A percentile compares a stretch with the other conserved stretches of the same genome.
These are phyloP conservation scores for Crithidia thermophila DNA, from an alignment of 208 protist species.

Conservation along the genomic window DNA sequence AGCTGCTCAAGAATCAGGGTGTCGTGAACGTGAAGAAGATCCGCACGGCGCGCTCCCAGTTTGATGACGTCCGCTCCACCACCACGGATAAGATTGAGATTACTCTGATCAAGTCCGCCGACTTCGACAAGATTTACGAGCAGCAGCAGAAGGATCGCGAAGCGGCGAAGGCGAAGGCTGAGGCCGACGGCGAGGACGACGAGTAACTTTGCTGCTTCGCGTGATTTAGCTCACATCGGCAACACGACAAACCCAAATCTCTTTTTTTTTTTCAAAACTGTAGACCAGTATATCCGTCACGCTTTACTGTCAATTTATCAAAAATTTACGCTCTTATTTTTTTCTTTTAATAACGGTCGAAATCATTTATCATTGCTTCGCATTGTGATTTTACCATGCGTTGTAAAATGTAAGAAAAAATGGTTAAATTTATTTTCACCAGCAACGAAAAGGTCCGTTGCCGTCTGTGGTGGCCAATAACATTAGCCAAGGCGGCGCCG, in stretches of 20 bases:
- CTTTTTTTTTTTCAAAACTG: constrained; percentile 1
- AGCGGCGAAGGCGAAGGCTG: constrained; percentile 29
- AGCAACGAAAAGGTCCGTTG: constrained; percentile 1
- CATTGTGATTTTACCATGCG: background rate
- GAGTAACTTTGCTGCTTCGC: constrained; percentile 12
- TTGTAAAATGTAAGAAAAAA: background rate
- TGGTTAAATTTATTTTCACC: background rate
- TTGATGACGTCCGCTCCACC: constrained; percentile 58
- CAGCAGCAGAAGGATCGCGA: constrained; percentile 78
- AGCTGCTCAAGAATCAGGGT: constrained; percentile 88
- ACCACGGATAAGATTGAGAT: constrained; percentile 88
- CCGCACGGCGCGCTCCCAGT: constrained; percentile 72
- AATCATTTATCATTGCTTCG: background rate
- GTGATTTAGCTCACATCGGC: background rate
- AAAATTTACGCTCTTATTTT: background rate
- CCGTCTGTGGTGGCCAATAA: constrained; percentile 4
- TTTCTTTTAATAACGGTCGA: constrained; percentile 12
- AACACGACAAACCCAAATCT: background rate
- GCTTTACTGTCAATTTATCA: background rate
- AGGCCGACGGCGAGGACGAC: constrained; percentile 21
- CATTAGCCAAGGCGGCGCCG: background rate
- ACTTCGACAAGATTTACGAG: constrained; percentile 81
- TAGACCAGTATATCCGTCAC: constrained; percentile 10
- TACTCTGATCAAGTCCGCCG: constrained; percentile 66
- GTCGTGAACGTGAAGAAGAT: constrained; percentile 85